These are phyloP conservation scores for Amanita polypyramis DNA, from an alignment of 768 basidiomycete species.

Conservation along the genomic window DNA sequence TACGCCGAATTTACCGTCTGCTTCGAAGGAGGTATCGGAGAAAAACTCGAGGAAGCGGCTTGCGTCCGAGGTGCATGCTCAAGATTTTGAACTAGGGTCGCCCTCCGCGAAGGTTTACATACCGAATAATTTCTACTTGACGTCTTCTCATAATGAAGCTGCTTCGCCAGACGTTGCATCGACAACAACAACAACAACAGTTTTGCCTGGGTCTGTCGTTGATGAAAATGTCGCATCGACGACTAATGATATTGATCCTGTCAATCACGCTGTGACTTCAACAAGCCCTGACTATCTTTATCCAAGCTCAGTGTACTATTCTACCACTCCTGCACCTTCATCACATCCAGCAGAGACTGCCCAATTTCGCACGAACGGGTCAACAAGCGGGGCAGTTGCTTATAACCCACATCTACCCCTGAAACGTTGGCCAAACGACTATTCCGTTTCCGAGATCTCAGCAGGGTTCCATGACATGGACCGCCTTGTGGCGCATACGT, in stretches of 20 bases:
- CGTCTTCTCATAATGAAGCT: not conserved
- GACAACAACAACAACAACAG: conserved; percentile 6
- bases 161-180: conserved; percentile 11
- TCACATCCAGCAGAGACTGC: conserved; percentile 11
- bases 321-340: conserved; percentile 12
- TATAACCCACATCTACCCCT: conserved; percentile 53
- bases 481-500: conserved; percentile 25
- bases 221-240: not conserved
- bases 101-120: conserved; percentile 19
- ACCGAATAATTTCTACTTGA: conserved; percentile 22
- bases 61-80: conserved; percentile 11
- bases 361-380: not conserved
- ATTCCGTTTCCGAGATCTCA: conserved; percentile 56
- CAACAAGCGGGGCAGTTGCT: conserved; percentile 19
- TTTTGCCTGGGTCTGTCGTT: not conserved
- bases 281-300: conserved; percentile 8
- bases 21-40: conserved; percentile 16
- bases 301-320: conserved; percentile 10
- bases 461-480: conserved; percentile 47
- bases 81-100: not conserved
- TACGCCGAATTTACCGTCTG: conserved; percentile 8
- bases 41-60: conserved; percentile 15
- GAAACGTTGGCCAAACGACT: conserved; percentile 73
- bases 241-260: not conserved
- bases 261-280: conserved; percentile 5